Evolutionary conservation across 2,329 filamentous ascomycete genomes (phyloP), one percentile per base, ranked within the genome.

Genomic region (Trichoderma gracile): DNA sequence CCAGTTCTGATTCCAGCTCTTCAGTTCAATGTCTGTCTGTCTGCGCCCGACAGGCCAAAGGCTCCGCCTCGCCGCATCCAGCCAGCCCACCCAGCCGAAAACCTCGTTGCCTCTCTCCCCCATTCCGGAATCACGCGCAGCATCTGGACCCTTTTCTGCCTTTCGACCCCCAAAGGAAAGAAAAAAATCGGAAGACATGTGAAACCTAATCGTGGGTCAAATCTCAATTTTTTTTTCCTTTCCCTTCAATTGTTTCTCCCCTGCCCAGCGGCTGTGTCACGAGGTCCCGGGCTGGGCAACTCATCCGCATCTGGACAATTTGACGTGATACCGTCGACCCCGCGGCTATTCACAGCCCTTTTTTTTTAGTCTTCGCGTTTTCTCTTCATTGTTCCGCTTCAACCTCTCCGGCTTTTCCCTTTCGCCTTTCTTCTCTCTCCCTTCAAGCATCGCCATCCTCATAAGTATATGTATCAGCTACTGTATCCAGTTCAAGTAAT

Each of bases 41-140:
- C 55, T 47, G 40, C 58, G 58, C 58, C 58, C 49, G 40, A 52
- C n/a, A 38, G 33, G 23, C 40, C 43, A 52, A 33, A 45, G 33
- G 58, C 49, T 46, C 55, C 62, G 62, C 62, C 38, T 43, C n/a
- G 62, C 55, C 62, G 62, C 62, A 64, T 59, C 62, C 62, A 64
- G 45, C 38, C 33, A 14, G 33, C 33, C 33, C 56, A 27, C 56
- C 57, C 49, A 14, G 8, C 30, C 56, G 43, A 60, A 14, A 25
- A 42, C 45, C 53, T 30, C 53, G 19, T 43, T 17, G 33, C 17
- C 57, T 61, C 47, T n/a, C 47, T 25, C 25, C 25, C 30, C 30
- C 7, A 9, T 27, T 55, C 60, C 60, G 60, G 43, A 55, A 56
- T 15, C 60, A 60, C 30, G 19, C 19, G 42, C 46, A 40, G 21